Percentiles rank a stretch among this genome's conserved stretches.
These are phyloP conservation scores for Discostella stelligera DNA, from an alignment of 352 stramenopile species.

Conservation along the genomic window DNA sequence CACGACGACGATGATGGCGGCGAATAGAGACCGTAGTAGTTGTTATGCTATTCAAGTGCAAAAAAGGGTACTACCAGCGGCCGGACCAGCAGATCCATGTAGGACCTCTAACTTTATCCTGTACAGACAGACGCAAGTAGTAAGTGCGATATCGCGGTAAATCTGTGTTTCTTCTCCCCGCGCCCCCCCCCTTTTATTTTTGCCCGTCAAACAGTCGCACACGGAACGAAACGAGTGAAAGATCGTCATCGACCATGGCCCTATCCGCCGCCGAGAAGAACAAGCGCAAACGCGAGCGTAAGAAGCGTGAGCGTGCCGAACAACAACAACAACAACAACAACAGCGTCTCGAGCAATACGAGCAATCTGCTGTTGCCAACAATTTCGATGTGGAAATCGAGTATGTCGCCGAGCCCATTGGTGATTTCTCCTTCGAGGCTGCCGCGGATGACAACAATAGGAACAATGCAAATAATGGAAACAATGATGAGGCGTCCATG, in stretches of 20 bases:
- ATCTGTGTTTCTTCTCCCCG: background rate
- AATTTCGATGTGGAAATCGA: slow-evolving; percentile 68
- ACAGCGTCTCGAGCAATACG: slow-evolving; percentile 44
- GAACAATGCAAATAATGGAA: background rate
- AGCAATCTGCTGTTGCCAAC: background rate
- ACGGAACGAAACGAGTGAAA: too few relatives aligned
- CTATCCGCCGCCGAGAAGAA: slow-evolving; percentile 63
- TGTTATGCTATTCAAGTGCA: background rate
- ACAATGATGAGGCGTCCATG: background rate
- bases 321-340: slow-evolving; percentile 20
- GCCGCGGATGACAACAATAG: slow-evolving; percentile 1
- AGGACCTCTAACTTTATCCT: background rate
- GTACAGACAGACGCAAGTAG: slow-evolving; percentile 23
- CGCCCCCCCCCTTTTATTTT: too few relatives aligned
- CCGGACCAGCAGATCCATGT: too few relatives aligned
- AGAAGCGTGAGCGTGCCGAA: slow-evolving; percentile 60
- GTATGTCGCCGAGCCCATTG: slow-evolving; percentile 64
- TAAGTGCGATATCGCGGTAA: background rate
- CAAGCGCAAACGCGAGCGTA: slow-evolving; percentile 73
- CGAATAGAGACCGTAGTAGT: background rate
- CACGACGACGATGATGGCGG: background rate
- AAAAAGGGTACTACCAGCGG: too few relatives aligned
- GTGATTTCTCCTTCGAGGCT: slow-evolving; percentile 2
- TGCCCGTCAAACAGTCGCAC: too few relatives aligned
- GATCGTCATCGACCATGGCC: slow-evolving; percentile 44